phyloP scores from a whole-genome alignment of 1,284 basidiomycete genomes.

The Inonotus obliquus region DNA sequence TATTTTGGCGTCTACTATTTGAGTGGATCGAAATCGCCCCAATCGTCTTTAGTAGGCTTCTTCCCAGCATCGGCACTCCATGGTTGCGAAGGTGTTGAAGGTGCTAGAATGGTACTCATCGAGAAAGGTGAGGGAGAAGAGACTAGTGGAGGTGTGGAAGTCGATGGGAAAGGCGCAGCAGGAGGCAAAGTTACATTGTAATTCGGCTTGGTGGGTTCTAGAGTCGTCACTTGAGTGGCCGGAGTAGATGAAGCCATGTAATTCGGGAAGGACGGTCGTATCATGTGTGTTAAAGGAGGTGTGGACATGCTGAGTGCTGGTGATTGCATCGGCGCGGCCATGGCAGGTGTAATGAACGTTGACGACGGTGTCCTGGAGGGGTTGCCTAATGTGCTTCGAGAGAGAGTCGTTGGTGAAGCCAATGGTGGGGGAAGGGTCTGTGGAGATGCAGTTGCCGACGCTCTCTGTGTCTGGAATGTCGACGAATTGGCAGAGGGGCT shows the following conservation, averaged over 20 bases:
- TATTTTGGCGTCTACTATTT: slow-evolving; percentile 13
- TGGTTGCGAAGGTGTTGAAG: slow-evolving; percentile 8
- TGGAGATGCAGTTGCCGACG: slow-evolving; percentile 12
- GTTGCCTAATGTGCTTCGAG: slow-evolving; percentile 22
- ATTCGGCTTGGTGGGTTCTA: slow-evolving; percentile 16
- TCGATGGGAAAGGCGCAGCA: slow-evolving; percentile 34
- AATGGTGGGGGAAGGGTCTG: slow-evolving; percentile 19
- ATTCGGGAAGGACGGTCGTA: slow-evolving; percentile 6
- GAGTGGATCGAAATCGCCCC: slow-evolving; percentile 79
- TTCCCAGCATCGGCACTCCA: slow-evolving; percentile 38
- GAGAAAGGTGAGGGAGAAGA: slow-evolving; percentile 3
- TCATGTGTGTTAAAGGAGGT: background rate
- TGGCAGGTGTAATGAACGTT: slow-evolving; percentile 17
- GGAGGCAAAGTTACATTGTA: slow-evolving; percentile 15
- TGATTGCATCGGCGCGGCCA: slow-evolving; percentile 28
- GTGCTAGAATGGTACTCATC: slow-evolving; percentile 10
- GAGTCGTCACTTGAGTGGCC: background rate
- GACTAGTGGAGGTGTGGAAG: slow-evolving; percentile 41
- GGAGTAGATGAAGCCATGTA: background rate
- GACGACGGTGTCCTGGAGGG: slow-evolving; percentile 28
- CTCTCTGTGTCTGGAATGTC: slow-evolving; percentile 21
- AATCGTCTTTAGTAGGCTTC: slow-evolving; percentile 56
- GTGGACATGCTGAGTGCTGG: slow-evolving; percentile 20
- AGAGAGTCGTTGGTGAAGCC: slow-evolving; percentile 20
- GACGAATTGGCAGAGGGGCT: slow-evolving; percentile 21